Evolutionary conservation across 345 rosid genomes (phyloP), one percentile per base, ranked within the genome.

Genomic region (Gossypium thurberi): DNA sequence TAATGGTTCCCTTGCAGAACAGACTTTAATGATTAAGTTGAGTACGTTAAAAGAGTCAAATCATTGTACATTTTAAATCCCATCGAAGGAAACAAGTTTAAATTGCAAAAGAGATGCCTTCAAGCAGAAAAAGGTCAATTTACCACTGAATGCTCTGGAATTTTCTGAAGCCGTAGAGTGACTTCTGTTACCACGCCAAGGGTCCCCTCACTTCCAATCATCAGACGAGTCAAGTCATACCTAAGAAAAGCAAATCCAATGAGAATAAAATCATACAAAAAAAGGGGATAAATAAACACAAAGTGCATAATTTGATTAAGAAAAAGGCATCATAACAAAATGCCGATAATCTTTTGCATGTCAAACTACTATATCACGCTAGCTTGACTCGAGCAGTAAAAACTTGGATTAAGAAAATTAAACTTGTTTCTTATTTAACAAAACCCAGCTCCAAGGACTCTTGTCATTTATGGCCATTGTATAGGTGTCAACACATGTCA

Each of bases 201-300:
- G 23, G 97, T 92, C 74, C 98, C 97, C 82, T 94, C 98, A 82
- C 97, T 94, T 75, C 98, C 98, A 82, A 92, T 88, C 18, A 92
- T 78, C 79, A 89, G 80, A 74, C 97, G 92, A 43, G 98, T 92
- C 87, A 94, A 81, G 71, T 94, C 98, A 81, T 94, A 94, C 78
- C 97, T 94, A 56, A 17, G 20, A 71, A 25, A 70, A 14, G 56
- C 37, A 75, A 62, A 33, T 61, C 58, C 69, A 68, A 71, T 52
- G 18, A 77, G 63, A 23, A 52, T 48, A 74, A 74, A 15, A 73
- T 12, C 3, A 11, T 33, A 5, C 59, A 47, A 10, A 37, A 70
- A 52, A 37, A 14, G 61, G 18, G 52, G 67, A 58, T 25, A 64
- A 58, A 21, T 28, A 2, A 37, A 42, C 44, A 60, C 21, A 23